Evolutionary conservation across 148 eudicot species (phyloP), one percentile per base, ranked within the genome.

Genomic region (Dianthus caryophyllus): DNA sequence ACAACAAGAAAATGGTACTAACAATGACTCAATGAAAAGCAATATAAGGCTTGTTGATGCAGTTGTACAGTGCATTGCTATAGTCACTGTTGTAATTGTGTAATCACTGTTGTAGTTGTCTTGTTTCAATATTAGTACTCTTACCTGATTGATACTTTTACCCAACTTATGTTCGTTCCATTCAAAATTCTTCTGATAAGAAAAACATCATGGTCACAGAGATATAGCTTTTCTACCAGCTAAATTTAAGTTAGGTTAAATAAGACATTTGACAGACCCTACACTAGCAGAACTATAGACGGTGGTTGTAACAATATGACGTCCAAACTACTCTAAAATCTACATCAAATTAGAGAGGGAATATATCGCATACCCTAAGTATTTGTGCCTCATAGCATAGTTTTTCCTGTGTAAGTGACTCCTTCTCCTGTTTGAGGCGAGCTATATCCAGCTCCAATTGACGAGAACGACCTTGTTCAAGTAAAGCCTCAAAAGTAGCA

Each of bases 351-450:
- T 30, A 54, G 7, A 53, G 16, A 41, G 44, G 5, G 27, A 2
- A 60, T 9, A 67, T 64, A 67, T 44, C 25, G 67, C 61, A 66
- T 82, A 94, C 99, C 90, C 97, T 83, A 22, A 94, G 80, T 76
- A 94, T 86, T 76, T 94, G 99, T 69, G 99, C 97, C 82, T 90
- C 99, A 81, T 90, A 94, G 76, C 97, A 90, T 47, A 88, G 73
- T 64, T 85, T 94, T 72, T 94, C 99, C 69, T 85, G 97, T 33
- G 88, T 66, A 75, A 77, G 79, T 51, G 64, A 59, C 68, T 94
- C 99, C 47, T 90, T 78, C 55, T 94, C 92, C 62, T 90, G 80
- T 75, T 90, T 96, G 64, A 94, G 85, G 43, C 90, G 90, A 61
- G 84, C 76, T 77, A 94, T 80, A 50, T 94, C 96, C 71, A 73